Percentiles rank a stretch among this genome's conserved stretches.
These are phyloP conservation scores for Sarocladium strictum DNA, from an alignment of 2,329 filamentous ascomycete species.

Conservation along the genomic window DNA sequence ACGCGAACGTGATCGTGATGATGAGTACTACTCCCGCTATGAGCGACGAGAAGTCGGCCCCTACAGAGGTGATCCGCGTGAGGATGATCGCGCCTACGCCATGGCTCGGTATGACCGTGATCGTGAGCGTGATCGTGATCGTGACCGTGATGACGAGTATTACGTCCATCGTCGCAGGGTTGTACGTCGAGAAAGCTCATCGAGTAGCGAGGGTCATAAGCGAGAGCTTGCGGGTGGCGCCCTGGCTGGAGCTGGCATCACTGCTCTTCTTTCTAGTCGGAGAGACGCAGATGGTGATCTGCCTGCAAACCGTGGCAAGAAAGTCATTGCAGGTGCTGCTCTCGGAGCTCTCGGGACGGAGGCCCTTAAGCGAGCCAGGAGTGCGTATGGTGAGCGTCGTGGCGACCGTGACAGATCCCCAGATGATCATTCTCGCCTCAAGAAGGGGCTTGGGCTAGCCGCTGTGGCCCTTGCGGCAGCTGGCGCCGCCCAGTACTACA, in stretches of 20 bases:
- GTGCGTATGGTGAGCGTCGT: conserved; percentile 51
- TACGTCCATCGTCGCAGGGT: conserved; percentile 36
- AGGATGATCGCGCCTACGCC: conserved; percentile 28
- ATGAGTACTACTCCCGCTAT: conserved; percentile 48
- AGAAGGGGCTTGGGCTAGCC: conserved; percentile 57
- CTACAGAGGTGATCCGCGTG: conserved; percentile 25
- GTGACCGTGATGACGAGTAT: conserved; percentile 43
- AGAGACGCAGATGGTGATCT: conserved; percentile 45
- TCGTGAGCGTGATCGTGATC: conserved; percentile 25
- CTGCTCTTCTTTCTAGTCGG: conserved; percentile 52
- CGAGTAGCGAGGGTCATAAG: conserved; percentile 46
- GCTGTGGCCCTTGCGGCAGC: conserved; percentile 59
- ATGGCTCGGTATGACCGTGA: conserved; percentile 32
- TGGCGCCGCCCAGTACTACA: conserved; percentile 59
- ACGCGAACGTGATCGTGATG: conserved; percentile 32
- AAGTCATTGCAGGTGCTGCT: conserved; percentile 55
- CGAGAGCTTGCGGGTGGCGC: conserved; percentile 59
- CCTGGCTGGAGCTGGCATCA: conserved; percentile 55
- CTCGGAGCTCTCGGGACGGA: conserved; percentile 59
- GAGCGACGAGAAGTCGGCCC: conserved; percentile 36
- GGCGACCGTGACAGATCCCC: conserved; percentile 31
- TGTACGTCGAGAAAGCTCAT: conserved; percentile 45
- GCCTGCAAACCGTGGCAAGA: conserved; percentile 47
- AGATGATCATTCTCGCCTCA: conserved; percentile 43
- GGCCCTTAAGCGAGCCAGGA: conserved; percentile 52